Evolutionary conservation across 352 stramenopile species (phyloP).

Genomic region (Phytophthora sp.): DNA sequence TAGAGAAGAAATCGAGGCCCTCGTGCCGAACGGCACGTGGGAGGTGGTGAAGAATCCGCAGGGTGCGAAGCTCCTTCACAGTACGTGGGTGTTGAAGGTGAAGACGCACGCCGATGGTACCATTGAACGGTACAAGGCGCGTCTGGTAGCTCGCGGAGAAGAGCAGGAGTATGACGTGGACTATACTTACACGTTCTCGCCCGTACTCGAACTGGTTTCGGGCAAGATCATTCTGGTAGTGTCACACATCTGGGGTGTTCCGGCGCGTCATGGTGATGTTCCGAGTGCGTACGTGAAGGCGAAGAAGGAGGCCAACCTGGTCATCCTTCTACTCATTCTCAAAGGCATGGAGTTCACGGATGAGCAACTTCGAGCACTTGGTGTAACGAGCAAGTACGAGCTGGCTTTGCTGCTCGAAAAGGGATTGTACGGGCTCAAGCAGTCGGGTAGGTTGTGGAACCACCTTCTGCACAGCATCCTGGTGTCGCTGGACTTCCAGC

Average conservation of each 20-base stretch:
- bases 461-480: not conserved
- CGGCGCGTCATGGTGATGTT: not conserved
- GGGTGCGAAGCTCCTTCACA: conserved; percentile 18
- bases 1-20: not conserved
- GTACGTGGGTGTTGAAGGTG: conserved; percentile 33
- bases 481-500: not conserved
- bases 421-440: not conserved
- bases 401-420: not conserved
- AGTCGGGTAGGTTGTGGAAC: not conserved
- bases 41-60: conserved; percentile 9
- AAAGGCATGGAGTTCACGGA: not conserved
- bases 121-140: conserved; percentile 2
- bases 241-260: not conserved
- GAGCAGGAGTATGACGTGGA: not conserved
- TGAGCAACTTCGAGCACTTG: too few species aligned
- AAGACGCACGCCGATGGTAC: conserved; percentile 3
- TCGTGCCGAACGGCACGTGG: conserved; percentile 14
- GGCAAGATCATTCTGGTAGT: not conserved
- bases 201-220: not conserved
- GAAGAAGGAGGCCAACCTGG: not conserved
- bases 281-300: conserved; percentile 1
- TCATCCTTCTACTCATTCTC: not conserved
- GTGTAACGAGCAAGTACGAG: not conserved
- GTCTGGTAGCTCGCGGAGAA: not conserved
- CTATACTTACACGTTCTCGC: conserved; percentile 2